Conservation (phyloP, 768 basidiomycete genomes). For the Leccinum pellstonianum region DNA sequence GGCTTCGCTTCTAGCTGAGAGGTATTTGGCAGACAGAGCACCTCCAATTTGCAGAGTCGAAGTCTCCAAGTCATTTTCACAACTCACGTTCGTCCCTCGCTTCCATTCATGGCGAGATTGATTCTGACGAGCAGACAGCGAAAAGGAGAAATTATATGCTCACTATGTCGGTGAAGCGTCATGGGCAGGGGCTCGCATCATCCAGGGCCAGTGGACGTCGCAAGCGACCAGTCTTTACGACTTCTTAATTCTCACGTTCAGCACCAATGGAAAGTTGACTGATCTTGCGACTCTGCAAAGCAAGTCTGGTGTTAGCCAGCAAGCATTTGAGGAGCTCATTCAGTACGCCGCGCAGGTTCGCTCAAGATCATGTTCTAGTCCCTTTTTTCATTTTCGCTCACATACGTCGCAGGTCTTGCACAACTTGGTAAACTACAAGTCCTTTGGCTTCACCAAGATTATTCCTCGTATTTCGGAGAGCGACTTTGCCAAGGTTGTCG, state of each 20-base stretch:
- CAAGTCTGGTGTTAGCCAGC: conserved; percentile 50
- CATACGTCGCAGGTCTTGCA: conserved; percentile 34
- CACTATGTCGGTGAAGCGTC: conserved; percentile 70
- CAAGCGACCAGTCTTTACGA: conserved; percentile 68
- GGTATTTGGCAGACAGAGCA: conserved; percentile 71
- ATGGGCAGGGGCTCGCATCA: conserved; percentile 84
- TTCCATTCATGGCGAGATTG: not conserved
- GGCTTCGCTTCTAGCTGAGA: conserved; percentile 44
- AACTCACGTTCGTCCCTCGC: conserved; percentile 49
- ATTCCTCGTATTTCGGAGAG: conserved; percentile 63
- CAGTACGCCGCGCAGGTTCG: conserved; percentile 73
- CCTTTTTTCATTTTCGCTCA: not conserved
- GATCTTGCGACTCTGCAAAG: conserved; percentile 55
- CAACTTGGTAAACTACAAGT: conserved; percentile 65
- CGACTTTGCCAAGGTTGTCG: conserved; percentile 64
- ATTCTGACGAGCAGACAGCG: conserved; percentile 38
- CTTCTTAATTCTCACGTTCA: conserved; percentile 68
- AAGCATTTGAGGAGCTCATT: conserved; percentile 68
- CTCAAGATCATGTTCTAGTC: not conserved
- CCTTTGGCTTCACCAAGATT: conserved; percentile 86
- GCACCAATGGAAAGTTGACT: conserved; percentile 53
- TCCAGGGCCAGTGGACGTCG: conserved; percentile 81
- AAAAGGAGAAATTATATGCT: conserved; percentile 75
- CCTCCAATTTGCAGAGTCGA: conserved; percentile 77
- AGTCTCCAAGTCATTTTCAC: conserved; percentile 65